Conservation (phyloP, 2,329 filamentous ascomycete genomes). For the Phoma sp. region DNA sequence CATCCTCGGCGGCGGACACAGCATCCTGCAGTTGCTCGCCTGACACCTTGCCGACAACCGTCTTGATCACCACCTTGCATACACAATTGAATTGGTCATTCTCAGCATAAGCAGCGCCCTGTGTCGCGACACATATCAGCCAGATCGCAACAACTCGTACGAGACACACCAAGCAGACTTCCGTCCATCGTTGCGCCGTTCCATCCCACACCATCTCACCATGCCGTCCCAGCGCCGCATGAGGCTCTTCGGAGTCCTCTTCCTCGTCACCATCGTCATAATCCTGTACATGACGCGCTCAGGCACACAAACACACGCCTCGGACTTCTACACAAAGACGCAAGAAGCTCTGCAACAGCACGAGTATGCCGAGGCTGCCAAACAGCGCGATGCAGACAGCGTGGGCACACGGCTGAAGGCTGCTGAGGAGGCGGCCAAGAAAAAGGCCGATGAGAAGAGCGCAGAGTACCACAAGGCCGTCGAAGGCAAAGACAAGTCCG, state of each 20-base stretch:
- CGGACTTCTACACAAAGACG: conserved; percentile 65
- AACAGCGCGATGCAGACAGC: conserved; percentile 61
- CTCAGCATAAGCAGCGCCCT: not conserved
- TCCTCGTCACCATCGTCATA: conserved; percentile 68
- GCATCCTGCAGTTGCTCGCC: conserved; percentile 15
- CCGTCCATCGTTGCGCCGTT: not conserved
- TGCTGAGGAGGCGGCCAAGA: conserved; percentile 72
- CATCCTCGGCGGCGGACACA: conserved; percentile 4
- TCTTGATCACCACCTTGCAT: conserved; percentile 15
- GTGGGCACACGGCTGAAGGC: conserved; percentile 66
- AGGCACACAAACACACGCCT: conserved; percentile 58
- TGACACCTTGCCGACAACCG: conserved; percentile 6
- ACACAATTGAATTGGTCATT: conserved; percentile 3
- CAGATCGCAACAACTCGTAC: not conserved
- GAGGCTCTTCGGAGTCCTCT: conserved; percentile 68
- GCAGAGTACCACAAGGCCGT: conserved; percentile 52
- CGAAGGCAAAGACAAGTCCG: conserved; percentile 53
- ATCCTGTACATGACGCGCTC: conserved; percentile 76
- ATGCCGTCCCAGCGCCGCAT: conserved; percentile 64
- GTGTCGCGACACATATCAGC: not conserved
- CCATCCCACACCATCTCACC: conserved; percentile 10
- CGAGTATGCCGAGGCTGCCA: conserved; percentile 47
- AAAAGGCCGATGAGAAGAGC: conserved; percentile 70
- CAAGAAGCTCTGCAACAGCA: conserved; percentile 56
- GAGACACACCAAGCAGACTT: conserved; percentile 8